phyloP scores from a whole-genome alignment of 768 basidiomycete species.

The Tubosaeta sp. region DNA sequence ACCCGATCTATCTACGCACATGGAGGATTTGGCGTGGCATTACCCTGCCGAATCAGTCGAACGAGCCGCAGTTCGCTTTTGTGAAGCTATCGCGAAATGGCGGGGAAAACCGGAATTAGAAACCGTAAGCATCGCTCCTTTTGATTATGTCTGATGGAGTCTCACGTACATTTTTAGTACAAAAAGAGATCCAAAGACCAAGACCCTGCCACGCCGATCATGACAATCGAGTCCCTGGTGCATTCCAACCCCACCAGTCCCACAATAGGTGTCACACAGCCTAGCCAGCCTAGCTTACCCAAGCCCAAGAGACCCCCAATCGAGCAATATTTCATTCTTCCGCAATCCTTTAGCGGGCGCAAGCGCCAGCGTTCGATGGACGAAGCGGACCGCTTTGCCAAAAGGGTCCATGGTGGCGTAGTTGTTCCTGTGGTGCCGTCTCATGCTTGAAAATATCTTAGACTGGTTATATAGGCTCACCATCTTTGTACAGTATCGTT shows the following conservation, averaged over 20 bases:
- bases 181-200: conserved; percentile 44
- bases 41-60: conserved; percentile 83
- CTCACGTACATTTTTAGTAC: conserved; percentile 43
- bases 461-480: conserved; percentile 3
- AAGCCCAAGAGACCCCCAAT: conserved; percentile 33
- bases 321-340: conserved; percentile 35
- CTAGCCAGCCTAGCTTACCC: conserved; percentile 11
- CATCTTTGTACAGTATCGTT: conserved; percentile 28
- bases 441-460: conserved; percentile 9
- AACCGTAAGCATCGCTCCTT: conserved; percentile 41
- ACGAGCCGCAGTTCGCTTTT: conserved; percentile 71
- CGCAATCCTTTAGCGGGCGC: conserved; percentile 13
- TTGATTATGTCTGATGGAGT: conserved; percentile 7
- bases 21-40: conserved; percentile 68
- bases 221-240: conserved; percentile 63
- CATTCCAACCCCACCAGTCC: conserved; percentile 70
- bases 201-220: conserved; percentile 32
- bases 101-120: conserved; percentile 82
- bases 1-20: conserved; percentile 72
- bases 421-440: conserved; percentile 11
- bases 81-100: conserved; percentile 79
- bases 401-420: conserved; percentile 17
- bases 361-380: conserved; percentile 28
- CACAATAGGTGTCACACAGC: conserved; percentile 25
- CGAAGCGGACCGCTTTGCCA: conserved; percentile 22